phyloP scores from a whole-genome alignment of 495 filamentous ascomycete species.

The Polyplosphaeria fusca region DNA sequence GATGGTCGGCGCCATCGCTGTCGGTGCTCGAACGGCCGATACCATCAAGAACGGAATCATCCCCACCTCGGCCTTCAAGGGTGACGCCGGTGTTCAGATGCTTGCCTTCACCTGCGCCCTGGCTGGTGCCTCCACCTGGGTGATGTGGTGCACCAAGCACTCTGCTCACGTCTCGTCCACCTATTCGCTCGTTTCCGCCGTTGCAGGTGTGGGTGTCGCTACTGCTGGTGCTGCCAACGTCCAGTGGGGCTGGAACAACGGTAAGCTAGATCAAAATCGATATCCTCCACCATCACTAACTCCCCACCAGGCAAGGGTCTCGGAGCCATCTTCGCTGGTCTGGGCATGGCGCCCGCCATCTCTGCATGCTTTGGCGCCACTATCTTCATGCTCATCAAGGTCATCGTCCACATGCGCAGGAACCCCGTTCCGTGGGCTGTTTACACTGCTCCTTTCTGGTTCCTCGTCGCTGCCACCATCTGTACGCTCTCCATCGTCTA shows the following conservation, averaged over 20 bases:
- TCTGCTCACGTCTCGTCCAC: constrained; percentile 63
- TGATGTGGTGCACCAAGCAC: constrained; percentile 62
- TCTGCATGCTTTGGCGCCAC: constrained; percentile 53
- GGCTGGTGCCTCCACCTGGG: constrained; percentile 53
- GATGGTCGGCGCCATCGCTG: constrained; percentile 54
- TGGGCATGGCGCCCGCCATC: constrained; percentile 60
- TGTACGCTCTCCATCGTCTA: constrained; percentile 62
- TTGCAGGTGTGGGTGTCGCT: constrained; percentile 60
- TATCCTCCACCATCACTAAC: not conserved
- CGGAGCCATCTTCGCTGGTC: constrained; percentile 56
- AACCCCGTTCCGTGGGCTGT: constrained; percentile 58
- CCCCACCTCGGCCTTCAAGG: constrained; percentile 43
- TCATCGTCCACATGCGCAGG: constrained; percentile 55
- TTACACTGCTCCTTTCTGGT: constrained; percentile 56
- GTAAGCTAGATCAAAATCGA: not conserved
- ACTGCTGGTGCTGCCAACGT: constrained; percentile 56
- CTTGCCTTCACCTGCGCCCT: constrained; percentile 57
- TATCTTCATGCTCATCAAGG: constrained; percentile 62
- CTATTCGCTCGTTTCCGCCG: constrained; percentile 60
- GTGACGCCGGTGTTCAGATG: constrained; percentile 49
- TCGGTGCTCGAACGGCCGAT: constrained; percentile 55
- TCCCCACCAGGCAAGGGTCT: constrained; percentile 39
- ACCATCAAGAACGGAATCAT: constrained; percentile 38
- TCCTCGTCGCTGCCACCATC: constrained; percentile 50
- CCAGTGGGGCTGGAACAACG: constrained; percentile 61